These are phyloP conservation scores for Tuber magnatum DNA, from an alignment of 495 filamentous ascomycete species.

Conservation along the genomic window DNA sequence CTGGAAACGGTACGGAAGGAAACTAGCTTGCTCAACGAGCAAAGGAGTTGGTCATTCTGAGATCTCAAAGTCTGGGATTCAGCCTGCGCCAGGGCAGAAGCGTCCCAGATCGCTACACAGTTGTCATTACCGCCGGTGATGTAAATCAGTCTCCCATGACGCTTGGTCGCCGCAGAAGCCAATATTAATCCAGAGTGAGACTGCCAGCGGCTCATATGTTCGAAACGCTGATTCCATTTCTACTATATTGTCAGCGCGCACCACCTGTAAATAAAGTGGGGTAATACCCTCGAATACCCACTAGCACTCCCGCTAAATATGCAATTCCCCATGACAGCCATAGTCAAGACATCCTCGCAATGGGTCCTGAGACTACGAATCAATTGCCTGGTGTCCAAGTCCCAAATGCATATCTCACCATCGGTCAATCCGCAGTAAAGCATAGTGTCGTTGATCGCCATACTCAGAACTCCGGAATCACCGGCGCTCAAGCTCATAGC, in stretches of 20 bases:
- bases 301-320: slow-evolving; percentile 76
- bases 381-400: slow-evolving; percentile 87
- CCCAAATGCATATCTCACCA: slow-evolving; percentile 96
- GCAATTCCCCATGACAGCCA: slow-evolving; percentile 73
- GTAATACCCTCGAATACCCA: slow-evolving; percentile 70
- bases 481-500: slow-evolving; percentile 65
- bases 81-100: slow-evolving; percentile 50
- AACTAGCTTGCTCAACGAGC: slow-evolving; percentile 73
- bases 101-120: slow-evolving; percentile 78
- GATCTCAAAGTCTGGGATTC: slow-evolving; percentile 48
- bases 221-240: slow-evolving; percentile 83
- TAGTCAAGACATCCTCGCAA: slow-evolving; percentile 73
- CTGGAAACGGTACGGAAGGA: slow-evolving; percentile 86
- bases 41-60: slow-evolving; percentile 47
- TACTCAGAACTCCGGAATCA: slow-evolving; percentile 67
- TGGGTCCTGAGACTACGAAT: slow-evolving; percentile 73
- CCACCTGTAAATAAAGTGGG: neutral
- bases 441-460: slow-evolving; percentile 77
- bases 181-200: slow-evolving; percentile 81
- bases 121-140: slow-evolving; percentile 95
- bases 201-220: slow-evolving; percentile 72
- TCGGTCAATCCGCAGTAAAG: slow-evolving; percentile 80
- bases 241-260: slow-evolving; percentile 39
- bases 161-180: slow-evolving; percentile 67
- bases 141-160: slow-evolving; percentile 63